Evolutionary conservation across 768 basidiomycete genomes (phyloP), one percentile per base, ranked within the genome.

Genomic region (Rhizopogon sp.): DNA sequence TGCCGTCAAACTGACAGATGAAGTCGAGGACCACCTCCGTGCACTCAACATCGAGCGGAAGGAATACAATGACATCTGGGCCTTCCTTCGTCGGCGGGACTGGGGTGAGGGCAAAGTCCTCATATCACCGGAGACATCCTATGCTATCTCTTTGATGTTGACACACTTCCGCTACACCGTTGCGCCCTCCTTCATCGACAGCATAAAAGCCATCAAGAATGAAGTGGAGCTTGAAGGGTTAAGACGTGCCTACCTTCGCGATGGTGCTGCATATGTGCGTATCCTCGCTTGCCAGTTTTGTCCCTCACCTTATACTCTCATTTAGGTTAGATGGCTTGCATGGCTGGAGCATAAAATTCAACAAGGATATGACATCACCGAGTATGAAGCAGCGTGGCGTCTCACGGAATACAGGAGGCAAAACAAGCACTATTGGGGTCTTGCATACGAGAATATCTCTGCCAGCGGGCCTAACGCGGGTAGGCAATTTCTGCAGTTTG

Each of bases 191-290:
- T 78, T 78, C 43, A 77, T 96, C 25, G 88, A 93, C 56, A 72
- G 80, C 46, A 81, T 88, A 72, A 90, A 94, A 77, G 82, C 89
- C 1, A 74, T 95, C 65, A 99, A 99, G 81, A 98, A 95, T 66
- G 76, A 82, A 41, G 79, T 79, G 29, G 95, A 98, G 72, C 76
- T 97, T 52, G 83, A 87, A 41, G 95, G 96, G 2, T 70, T 97
- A 67, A 79, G 81, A 57, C 74, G 81, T 41, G 96, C 96, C 0
- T 98, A 98, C 70, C 69, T 93, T 14, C 81, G 94, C 51, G 97
- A 99, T 69, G 96, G 93, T 20, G 88, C 81, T 54, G 88, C 93
- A 17, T 90, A 83, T 63, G 85, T 87, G 58, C 66, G 88, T 84
- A 16, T 59, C 41, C 55, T 62, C 49, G 14, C 53, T 52, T 37